Evolutionary conservation across 805 yeast species (phyloP).

Genomic region (Lachancea lanzarotensis): DNA sequence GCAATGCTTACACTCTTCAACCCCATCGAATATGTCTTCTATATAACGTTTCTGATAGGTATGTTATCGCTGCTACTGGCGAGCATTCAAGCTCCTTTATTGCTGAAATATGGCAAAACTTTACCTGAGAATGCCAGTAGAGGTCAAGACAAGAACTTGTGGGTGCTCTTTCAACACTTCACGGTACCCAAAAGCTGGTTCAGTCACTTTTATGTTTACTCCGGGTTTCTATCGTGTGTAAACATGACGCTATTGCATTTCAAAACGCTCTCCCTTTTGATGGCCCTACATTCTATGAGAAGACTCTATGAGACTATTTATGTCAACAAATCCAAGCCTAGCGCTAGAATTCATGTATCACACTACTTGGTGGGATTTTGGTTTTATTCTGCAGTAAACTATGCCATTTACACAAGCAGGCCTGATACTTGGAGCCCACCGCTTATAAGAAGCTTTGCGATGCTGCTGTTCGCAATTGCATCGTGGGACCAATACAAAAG

Average conservation of each 20-base stretch:
- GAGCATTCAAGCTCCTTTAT: slow-evolving; percentile 27
- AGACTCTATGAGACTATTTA: slow-evolving; percentile 48
- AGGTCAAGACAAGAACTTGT: neutral
- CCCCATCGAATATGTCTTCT: neutral
- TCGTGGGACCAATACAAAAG: slow-evolving; percentile 34
- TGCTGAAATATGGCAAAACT: slow-evolving; percentile 44
- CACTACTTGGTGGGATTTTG: slow-evolving; percentile 62
- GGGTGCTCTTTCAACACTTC: slow-evolving; percentile 9
- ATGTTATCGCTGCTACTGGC: slow-evolving; percentile 23
- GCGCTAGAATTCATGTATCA: slow-evolving; percentile 52
- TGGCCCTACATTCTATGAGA: slow-evolving; percentile 47
- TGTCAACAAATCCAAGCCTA: slow-evolving; percentile 41
- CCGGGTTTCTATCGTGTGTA: slow-evolving; percentile 29
- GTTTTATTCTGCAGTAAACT: slow-evolving; percentile 47
- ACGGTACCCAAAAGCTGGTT: slow-evolving; percentile 63
- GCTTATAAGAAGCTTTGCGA: neutral
- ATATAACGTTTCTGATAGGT: slow-evolving; percentile 4
- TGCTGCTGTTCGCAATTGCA: slow-evolving; percentile 19
- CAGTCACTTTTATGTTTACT: slow-evolving; percentile 51
- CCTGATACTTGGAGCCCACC: neutral
- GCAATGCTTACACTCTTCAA: neutral
- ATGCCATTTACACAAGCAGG: slow-evolving; percentile 23
- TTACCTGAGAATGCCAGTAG: slow-evolving; percentile 11
- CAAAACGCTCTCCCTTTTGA: slow-evolving; percentile 19
- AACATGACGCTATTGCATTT: slow-evolving; percentile 16